Base-by-base conservation (phyloP, 495 filamentous ascomycete genomes). In the Penicillium malachiteum region DNA sequence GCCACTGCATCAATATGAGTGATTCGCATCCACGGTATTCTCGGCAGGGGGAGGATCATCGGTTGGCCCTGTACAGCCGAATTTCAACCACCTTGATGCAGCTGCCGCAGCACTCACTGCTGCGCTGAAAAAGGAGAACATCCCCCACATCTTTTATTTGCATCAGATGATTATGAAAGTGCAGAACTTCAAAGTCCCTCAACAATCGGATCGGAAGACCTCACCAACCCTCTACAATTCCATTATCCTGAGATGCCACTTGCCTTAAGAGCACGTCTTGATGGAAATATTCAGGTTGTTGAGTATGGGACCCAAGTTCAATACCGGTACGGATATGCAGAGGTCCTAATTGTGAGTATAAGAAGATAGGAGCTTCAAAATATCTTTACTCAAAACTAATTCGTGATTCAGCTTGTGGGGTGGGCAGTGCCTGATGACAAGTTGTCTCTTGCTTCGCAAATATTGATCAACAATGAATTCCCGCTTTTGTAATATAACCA, bases 241-340 rank as follows among this genome's bases (percentile, higher is more conserved):
- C 11, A 21, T n/a, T 26, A 21, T 46, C 31, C 26, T 32, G 26
- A 21, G 18, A 32, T 46, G 43, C 10, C 8, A n/a, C 7, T 31
- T 34, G 39, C n/a, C 46, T 12, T 46, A n/a, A 53, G 35, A 18
- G 50, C 41, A 45, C 30, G 45, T 8, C 18, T 46, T 10, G 50
- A 53, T 7, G 18, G 30, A 4, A n/a, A 21, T 12, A 53, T 53
- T 26, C 14, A 40, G 3, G 40, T 53, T 14, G 50, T 53, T 26
- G 50, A 53, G 32, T 53, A 46, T 13, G 50, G 50, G 8, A 17
- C 21, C 16, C 50, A 53, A 38, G 41, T 53, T 14, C 50, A 45
- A 32, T 53, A 39, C 30, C 37, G 50, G 34, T 53, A n/a, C 8
- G 51, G 51, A 32, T 38, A 54, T 16, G 31, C 30, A 37, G 41